Base-by-base conservation (phyloP, 768 basidiomycete genomes). In the Terana coerulea region DNA sequence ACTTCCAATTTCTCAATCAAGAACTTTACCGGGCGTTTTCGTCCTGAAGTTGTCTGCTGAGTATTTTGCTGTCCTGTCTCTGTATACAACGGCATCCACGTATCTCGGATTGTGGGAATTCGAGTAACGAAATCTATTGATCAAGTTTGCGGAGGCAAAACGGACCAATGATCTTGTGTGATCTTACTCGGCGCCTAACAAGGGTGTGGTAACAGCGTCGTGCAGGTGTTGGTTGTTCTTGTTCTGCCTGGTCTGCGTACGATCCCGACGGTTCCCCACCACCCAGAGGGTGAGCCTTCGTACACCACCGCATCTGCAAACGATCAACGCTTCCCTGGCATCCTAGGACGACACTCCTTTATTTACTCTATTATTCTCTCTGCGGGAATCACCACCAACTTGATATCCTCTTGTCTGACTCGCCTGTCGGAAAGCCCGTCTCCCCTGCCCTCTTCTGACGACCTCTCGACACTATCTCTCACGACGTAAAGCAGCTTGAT, bases 301-400 rank as follows among this genome's bases (percentile, higher is more conserved):
- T 54, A 47, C 24, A 41, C 36, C 28, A 36, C 26, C n/a, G 41
- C 31, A 14, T 22, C 31, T 43, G 41, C 36, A 47, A 49, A 45
- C 57, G 37, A 47, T 35, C 36, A 56, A 48, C 54, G 47, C 41
- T 58, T 48, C 50, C 56, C 47, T 12, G 29, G 58, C 49, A 55
- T 55, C 54, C 39, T 52, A 54, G 59, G 59, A 66, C 64, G 64
- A 57, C 64, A 56, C 59, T 63, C 60, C 57, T 63, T 63, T 57
- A 47, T 61, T 55, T 45, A 42, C 49, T 50, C 53, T 44, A 19
- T 29, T 26, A n/a, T 26, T 37, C 35, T 22, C 2, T 4, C 43
- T 24, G 29, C 51, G n/a, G 44, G 34, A 30, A 46, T 46, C 45
- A 33, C 33, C 44, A 28, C 15, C 30, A 17, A 39, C 25, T 33